A percentile compares a stretch with the other conserved stretches of the same genome.
These are phyloP conservation scores for Chaetomiaceae sp. DNA, from an alignment of 2,329 filamentous ascomycete genomes.

Conservation along the genomic window DNA sequence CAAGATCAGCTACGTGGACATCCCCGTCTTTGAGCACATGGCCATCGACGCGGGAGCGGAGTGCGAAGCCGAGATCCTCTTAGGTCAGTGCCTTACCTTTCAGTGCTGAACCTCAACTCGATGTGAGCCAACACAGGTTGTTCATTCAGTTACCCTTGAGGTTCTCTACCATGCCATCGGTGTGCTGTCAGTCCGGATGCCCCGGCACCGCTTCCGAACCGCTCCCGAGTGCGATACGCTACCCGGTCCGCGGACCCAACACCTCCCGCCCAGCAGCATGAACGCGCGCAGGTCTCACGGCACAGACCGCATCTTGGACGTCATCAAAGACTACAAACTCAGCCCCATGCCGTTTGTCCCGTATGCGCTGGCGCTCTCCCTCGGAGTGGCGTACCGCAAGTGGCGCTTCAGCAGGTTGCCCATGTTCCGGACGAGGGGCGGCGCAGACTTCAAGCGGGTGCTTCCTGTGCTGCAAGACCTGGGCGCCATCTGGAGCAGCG, in stretches of 20 bases:
- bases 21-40: conserved; percentile 52
- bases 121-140: not conserved
- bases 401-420: conserved; percentile 56
- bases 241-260: conserved; percentile 31
- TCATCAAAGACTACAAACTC: conserved; percentile 46
- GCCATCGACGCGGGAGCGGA: conserved; percentile 49
- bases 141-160: conserved; percentile 48
- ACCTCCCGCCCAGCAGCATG: conserved; percentile 41
- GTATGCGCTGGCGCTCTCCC: conserved; percentile 54
- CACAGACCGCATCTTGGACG: conserved; percentile 50
- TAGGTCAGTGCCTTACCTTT: conserved; percentile 35
- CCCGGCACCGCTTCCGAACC: conserved; percentile 27
- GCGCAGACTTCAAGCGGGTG: conserved; percentile 48
- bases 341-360: conserved; percentile 54
- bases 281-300: conserved; percentile 53
- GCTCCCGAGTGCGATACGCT: conserved; percentile 29
- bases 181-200: conserved; percentile 55
- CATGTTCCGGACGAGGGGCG: conserved; percentile 52
- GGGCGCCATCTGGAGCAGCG: conserved; percentile 53
- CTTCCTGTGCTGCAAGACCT: conserved; percentile 47
- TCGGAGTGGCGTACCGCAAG: conserved; percentile 58
- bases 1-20: conserved; percentile 43
- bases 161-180: conserved; percentile 59
- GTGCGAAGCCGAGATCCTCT: conserved; percentile 41
- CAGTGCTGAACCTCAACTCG: too few species aligned